Evolutionary conservation across 1,284 basidiomycete species (phyloP), one percentile per base, ranked within the genome.

Genomic region (Irpex sp.): DNA sequence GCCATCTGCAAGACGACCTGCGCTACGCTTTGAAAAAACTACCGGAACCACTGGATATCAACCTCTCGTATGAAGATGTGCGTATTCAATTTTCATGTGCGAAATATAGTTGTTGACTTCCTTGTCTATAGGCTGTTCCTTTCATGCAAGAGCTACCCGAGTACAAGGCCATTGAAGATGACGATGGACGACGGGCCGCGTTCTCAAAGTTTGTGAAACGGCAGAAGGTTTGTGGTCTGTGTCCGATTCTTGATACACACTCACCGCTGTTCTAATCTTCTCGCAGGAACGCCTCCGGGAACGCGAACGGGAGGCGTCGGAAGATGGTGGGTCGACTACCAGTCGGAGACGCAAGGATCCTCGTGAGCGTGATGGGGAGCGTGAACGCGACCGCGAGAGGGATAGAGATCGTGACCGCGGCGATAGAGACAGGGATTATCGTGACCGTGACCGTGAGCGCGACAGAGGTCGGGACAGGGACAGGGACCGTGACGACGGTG

Each of bases 11-110:
- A 70, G 97, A 99, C 72, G 97, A 99, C 71, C 81, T 99, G 39
- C 90, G 97, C 3, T 98, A 98, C 75, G 97, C 95, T 0, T 82
- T 98, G 66, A 95, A 94, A 77, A 96, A 97, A 71, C 79, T 97
- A 4, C 76, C 92, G 0, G 89, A 95, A 39, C 83, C 92, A 0
- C 76, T 97, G 51, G 91, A 95, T 66, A 71, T 94, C 50, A 87
- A 79, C 26, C 74, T 88, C 63, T 73, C 88, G 0, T 97, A 90
- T 70, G 94, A 97, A 69, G 86, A 91, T 66, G 93, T 92, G 68
- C 63, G 83, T 76, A 4, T 53, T 1, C 19, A 2, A n/a, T 0
- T 26, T 51, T 3, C 13, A 17, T 51, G 13, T 5, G 3, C 5
- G 2, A 51, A n/a, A 19, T 26, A n/a, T 8, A 7, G 33, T 6